Evolutionary conservation across 2,329 filamentous ascomycete genomes (phyloP).

Genomic region (Akanthomyces muscarius): DNA sequence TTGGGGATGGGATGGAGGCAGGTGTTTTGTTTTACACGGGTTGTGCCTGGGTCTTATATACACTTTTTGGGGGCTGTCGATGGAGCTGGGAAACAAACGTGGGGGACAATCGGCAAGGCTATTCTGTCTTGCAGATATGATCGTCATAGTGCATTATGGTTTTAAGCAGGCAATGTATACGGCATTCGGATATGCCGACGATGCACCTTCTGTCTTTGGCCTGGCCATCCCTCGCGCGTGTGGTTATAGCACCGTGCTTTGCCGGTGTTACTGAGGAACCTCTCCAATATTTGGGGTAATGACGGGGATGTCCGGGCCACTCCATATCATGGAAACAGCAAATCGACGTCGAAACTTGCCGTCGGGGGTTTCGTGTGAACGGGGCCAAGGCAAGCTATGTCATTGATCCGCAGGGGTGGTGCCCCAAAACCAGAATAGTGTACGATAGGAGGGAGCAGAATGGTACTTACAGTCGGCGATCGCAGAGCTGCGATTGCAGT

Average conservation of each 20-base stretch:
- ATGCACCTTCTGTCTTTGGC: neutral
- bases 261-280: neutral
- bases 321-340: neutral
- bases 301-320: neutral
- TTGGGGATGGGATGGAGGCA: neutral
- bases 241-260: neutral
- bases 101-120: neutral
- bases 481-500: neutral
- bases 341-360: neutral
- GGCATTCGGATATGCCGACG: neutral
- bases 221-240: too few species aligned
- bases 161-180: neutral
- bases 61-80: neutral
- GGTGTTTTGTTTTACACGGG: neutral
- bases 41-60: neutral
- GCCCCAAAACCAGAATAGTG: too few species aligned
- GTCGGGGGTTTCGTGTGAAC: too few species aligned
- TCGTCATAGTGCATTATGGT: too few species aligned
- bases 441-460: neutral
- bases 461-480: neutral
- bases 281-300: neutral
- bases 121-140: too few species aligned
- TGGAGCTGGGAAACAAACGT: neutral
- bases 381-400: neutral
- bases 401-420: neutral